Conservation (phyloP, 495 filamentous ascomycete species). For the Darksidea phi region DNA sequence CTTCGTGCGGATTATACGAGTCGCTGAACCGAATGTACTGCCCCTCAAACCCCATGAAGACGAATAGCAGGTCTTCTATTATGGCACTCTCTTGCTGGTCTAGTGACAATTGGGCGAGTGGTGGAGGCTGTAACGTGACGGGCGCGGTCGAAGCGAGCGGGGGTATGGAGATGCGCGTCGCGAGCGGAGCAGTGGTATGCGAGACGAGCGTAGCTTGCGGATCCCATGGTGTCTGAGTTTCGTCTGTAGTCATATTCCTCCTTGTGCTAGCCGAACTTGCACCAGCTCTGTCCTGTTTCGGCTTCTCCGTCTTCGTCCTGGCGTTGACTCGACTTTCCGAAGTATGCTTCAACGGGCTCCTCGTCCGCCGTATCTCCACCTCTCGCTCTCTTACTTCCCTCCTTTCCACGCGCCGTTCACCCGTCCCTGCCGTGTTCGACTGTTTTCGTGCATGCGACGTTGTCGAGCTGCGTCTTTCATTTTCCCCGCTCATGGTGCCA, state of each 20-base stretch:
- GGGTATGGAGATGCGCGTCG: slow-evolving; percentile 79
- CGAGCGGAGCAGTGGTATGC: slow-evolving; percentile 84
- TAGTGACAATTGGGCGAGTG: slow-evolving; percentile 68
- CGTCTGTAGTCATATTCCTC: slow-evolving; percentile 13
- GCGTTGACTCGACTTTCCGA: slow-evolving; percentile 43
- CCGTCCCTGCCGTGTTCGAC: slow-evolving; percentile 12
- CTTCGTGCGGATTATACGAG: slow-evolving; percentile 75
- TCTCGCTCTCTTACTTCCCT: slow-evolving; percentile 32
- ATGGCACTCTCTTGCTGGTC: slow-evolving; percentile 83
- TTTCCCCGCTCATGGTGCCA: slow-evolving; percentile 22
- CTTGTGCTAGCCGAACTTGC: slow-evolving; percentile 15
- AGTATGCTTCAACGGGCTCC: slow-evolving; percentile 64
- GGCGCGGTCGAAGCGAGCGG: slow-evolving; percentile 74
- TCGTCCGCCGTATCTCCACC: slow-evolving; percentile 55
- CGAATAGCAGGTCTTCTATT: slow-evolving; percentile 86
- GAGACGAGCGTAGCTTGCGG: slow-evolving; percentile 78
- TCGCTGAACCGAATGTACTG: slow-evolving; percentile 87
- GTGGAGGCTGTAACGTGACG: slow-evolving; percentile 64
- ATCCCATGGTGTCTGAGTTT: slow-evolving; percentile 60
- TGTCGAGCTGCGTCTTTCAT: slow-evolving; percentile 22
- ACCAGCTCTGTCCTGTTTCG: slow-evolving; percentile 47
- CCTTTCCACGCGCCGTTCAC: slow-evolving; percentile 34
- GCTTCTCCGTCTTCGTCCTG: slow-evolving; percentile 48
- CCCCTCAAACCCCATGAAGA: slow-evolving; percentile 98
- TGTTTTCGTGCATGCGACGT: slow-evolving; percentile 28